A percentile compares a stretch with the other conserved stretches of the same genome.
Conservation (phyloP, 805 yeast species). For the Spathaspora hagerdaliae region DNA sequence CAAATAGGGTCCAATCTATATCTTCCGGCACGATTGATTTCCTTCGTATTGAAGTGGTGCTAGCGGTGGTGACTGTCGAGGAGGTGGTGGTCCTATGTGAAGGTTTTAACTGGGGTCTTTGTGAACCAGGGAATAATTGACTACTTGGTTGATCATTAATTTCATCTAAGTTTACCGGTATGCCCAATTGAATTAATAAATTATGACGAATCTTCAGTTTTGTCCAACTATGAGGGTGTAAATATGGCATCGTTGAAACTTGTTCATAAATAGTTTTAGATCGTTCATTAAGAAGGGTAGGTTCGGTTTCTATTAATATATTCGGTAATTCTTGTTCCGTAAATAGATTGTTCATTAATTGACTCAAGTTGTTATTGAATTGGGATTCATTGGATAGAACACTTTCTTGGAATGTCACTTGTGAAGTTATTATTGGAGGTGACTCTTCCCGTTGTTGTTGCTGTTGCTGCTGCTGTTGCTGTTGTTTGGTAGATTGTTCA, state of each 20-base stretch:
- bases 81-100: not conserved
- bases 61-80: not conserved
- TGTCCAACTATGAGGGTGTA: constrained; percentile 66
- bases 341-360: constrained; percentile 9
- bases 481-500: constrained; percentile 13
- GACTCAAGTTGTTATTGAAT: constrained; percentile 9
- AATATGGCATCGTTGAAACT: constrained; percentile 44
- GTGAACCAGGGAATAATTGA: not conserved
- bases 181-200: constrained; percentile 59
- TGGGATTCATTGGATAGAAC: constrained; percentile 4
- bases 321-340: not conserved
- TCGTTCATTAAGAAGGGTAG: constrained; percentile 23
- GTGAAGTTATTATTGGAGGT: not conserved
- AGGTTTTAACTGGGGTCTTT: not conserved
- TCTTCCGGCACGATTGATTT: constrained; percentile 24
- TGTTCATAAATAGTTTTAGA: constrained; percentile 41
- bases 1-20: constrained; percentile 33
- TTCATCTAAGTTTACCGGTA: constrained; percentile 71
- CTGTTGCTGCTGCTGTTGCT: not conserved
- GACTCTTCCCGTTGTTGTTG: not conserved
- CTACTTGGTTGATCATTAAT: constrained; percentile 10
- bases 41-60: constrained; percentile 9
- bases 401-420: constrained; percentile 8
- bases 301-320: not conserved
- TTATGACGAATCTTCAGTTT: constrained; percentile 61